Conservation (phyloP, 306 rosid species). For the peach (Prunus persica) region Prunus_persica_NCBIv2 NC_034010.1:677501-678000, state of each 20-base stretch:
- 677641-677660: conserved; percentile 58
- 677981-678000: conserved; percentile 69
- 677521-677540: conserved; percentile 51
- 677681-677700: conserved; percentile 54
- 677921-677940: conserved; percentile 73
- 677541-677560: conserved; percentile 68
- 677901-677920: conserved; percentile 77
- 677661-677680: conserved; percentile 60
- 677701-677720: conserved; percentile 53
- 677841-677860: conserved; percentile 79
- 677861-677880: conserved; percentile 54
- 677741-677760: conserved; percentile 53
- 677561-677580: conserved; percentile 81
- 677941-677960: conserved; percentile 57
- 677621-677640: conserved; percentile 59
- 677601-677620: conserved; percentile 53
- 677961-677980: conserved; percentile 64
- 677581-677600: conserved; percentile 63
- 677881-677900: conserved; percentile 56
- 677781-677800: conserved; percentile 70
- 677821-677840: conserved; percentile 55
- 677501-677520: conserved; percentile 54
- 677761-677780: conserved; percentile 55
- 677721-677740: conserved; percentile 53
- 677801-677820: conserved; percentile 50